Base-by-base conservation (phyloP, 2,329 filamentous ascomycete genomes). In the Macrophomina phaseolina region DNA sequence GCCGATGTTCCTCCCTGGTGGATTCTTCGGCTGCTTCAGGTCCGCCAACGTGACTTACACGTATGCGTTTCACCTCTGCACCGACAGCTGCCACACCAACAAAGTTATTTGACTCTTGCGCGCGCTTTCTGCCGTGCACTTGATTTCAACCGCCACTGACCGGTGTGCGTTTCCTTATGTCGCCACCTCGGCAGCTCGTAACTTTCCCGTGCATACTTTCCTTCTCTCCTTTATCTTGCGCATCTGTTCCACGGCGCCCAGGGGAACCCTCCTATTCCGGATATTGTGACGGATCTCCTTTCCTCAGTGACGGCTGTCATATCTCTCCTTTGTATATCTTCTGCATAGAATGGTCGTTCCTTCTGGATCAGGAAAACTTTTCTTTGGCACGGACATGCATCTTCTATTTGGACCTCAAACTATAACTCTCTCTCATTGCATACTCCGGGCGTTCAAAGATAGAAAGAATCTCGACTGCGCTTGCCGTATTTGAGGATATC, bases 221-320 rank as follows among this genome's bases (percentile, higher is more conserved):
- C 48, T 16, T 32, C 63, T 53, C 38, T 52, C 61, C 38, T 53
- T 52, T 53, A 6, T 42, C 61, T 11, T 64, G 34, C 34, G 34
- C 42, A 5, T 18, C 36, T 14, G 16, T 34, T 32, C n/a, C n/a
- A 28, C 6, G 30, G n/a, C 32, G 34, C 3, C 8, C 14, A 16
- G 8, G 23, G 49, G 23, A 23, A 23, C 23, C 5, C 55, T 32
- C 28, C 6, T 9, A 1, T 18, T 32, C 14, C n/a, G n/a, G 14
- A 14, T 45, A 62, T 40, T n/a, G 28, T 36, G 42, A 62, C 58
- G 42, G 32, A 62, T 49, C 32, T 62, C 58, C 58, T 49, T 62
- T 5, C 49, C 23, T 48, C 18, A 4, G 32, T 18, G 11, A 40
- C 52, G 52, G 16, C 14, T 55, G 12, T 36, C 51, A 4, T 38